phyloP scores from a whole-genome alignment of 1,139 yeast species.

The Yamadazyma membranifaciens region DNA sequence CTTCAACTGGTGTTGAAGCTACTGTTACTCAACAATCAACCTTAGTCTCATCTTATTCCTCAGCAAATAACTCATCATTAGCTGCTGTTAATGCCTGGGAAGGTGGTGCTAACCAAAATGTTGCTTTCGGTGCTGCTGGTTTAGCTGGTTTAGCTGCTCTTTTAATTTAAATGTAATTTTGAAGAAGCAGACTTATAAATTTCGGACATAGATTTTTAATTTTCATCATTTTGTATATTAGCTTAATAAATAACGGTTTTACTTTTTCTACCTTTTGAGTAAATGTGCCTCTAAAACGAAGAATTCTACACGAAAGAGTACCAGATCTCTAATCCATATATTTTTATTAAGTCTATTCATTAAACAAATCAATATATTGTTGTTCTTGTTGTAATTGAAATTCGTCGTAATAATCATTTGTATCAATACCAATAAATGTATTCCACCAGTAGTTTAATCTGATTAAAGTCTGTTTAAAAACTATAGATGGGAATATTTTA shows the following conservation, averaged over 20 bases:
- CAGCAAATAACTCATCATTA: slow-evolving; percentile 13
- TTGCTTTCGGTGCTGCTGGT: slow-evolving; percentile 40
- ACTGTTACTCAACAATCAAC: slow-evolving; percentile 36
- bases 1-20: slow-evolving; percentile 35
- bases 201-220: neutral
- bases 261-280: neutral
- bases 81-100: slow-evolving; percentile 23
- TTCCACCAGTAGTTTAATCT: slow-evolving; percentile 68
- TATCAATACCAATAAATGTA: slow-evolving; percentile 60
- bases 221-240: slow-evolving; percentile 5
- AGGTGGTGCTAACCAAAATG: slow-evolving; percentile 31
- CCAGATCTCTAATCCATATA: neutral
- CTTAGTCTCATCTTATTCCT: slow-evolving; percentile 22
- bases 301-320: neutral
- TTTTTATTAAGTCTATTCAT: slow-evolving; percentile 7
- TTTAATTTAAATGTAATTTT: slow-evolving; percentile 29
- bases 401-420: slow-evolving; percentile 18
- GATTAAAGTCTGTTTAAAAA: slow-evolving; percentile 50
- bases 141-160: slow-evolving; percentile 45
- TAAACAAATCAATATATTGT: slow-evolving; percentile 16
- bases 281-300: neutral
- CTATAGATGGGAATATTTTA: slow-evolving; percentile 61
- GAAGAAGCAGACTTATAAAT: neutral
- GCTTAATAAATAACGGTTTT: slow-evolving; percentile 1
- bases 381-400: slow-evolving; percentile 17